Conservation (phyloP, 169 alveolate genomes). For the Eimeria sp. region DNA sequence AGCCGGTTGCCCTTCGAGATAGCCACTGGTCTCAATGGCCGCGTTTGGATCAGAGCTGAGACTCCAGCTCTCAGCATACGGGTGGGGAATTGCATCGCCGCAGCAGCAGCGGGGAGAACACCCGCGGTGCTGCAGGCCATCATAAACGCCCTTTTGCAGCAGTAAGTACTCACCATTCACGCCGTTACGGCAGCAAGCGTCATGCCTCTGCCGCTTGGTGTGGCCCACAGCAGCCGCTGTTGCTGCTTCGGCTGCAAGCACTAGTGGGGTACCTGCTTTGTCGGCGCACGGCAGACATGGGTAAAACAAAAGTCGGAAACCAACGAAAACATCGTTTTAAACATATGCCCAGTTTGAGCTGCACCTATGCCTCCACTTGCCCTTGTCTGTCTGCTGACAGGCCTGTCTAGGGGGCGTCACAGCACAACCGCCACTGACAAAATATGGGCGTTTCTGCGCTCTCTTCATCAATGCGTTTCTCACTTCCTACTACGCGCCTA, state of each 20-base stretch:
- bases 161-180: background rate
- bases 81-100: constrained; percentile 55
- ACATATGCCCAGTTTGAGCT: background rate
- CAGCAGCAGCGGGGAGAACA: constrained; percentile 66
- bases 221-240: background rate
- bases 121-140: constrained; percentile 78
- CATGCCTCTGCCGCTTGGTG: background rate
- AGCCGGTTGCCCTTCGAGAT: constrained; percentile 54
- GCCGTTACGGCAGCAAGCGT: background rate
- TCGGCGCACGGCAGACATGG: background rate
- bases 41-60: constrained; percentile 72
- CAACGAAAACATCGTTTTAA: background rate
- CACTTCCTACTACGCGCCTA: constrained; percentile 7
- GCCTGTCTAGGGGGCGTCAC: constrained; percentile 6
- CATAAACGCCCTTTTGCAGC: constrained; percentile 66
- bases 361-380: background rate
- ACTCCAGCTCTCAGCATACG: constrained; percentile 45
- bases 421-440: background rate
- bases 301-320: background rate
- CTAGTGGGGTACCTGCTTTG: background rate
- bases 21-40: constrained; percentile 73
- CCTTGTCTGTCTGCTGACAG: background rate
- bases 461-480: background rate
- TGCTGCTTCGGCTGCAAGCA: too few relatives aligned
- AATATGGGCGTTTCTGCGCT: background rate